Base-by-base conservation (phyloP, 371 early-diverging fungal species). In the Umbelopsis sp. region DNA sequence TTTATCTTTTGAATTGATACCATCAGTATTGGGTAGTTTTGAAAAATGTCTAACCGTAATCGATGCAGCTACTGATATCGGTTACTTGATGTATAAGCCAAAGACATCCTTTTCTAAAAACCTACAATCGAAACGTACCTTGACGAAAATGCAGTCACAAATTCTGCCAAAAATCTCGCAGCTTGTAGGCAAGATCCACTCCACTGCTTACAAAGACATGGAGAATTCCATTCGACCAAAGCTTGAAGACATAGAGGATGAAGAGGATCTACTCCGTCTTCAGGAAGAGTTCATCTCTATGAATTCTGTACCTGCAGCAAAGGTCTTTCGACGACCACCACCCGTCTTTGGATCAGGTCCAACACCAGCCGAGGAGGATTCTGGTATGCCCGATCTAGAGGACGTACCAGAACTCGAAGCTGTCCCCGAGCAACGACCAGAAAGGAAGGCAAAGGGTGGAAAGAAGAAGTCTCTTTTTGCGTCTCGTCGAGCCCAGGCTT, bases 251-350 rank as follows among this genome's bases (percentile, higher is more conserved):
- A 67, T 66, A n/a, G 70, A 70, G 22, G 38, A 69, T n/a, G 89
- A 90, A 63, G 87, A 90, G 11, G 89, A 88, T 65, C 78, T 91
- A 7, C 81, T 89, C 44, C 76, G 77, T 16, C 67, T 89, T 57
- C 89, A 91, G 46, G 73, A 79, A 32, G 86, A 86, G 63, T 91
- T 89, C 68, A 76, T 83, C 63, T 77, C 67, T 20, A 75, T 70
- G 9, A 65, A 74, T 1, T 78, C 73, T 57, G 68, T 48, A 25
- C 85, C 84, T 6, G 82, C 89, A 0, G 89, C 90, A 6, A 74
- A 76, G 29, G 85, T 84, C 16, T 64, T 74, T 44, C 73, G 82
- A n/a, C 73, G 70, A 50, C 63, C 69, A 37, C 75, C 72, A 9
- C 75, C 81, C 12, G 50, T 69, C 16, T 35, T 68, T 50, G 66